Evolutionary conservation across 345 rosid species (phyloP).

Genomic region (Rhizophora apiculata): DNA sequence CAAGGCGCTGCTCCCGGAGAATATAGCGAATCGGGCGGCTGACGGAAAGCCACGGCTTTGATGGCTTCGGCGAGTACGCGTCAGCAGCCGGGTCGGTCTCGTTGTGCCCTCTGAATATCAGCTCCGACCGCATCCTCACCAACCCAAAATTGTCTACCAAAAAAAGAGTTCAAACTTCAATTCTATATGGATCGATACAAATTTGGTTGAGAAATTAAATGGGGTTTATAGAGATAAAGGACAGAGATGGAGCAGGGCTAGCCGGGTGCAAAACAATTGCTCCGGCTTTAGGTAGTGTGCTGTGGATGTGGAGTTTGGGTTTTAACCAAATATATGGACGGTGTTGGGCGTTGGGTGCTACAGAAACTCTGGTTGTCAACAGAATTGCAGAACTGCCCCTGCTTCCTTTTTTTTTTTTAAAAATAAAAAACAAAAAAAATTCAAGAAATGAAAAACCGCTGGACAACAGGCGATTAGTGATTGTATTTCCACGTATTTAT

Average conservation of each 20-base stretch:
- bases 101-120: conserved; percentile 68
- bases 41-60: conserved; percentile 65
- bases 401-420: neutral
- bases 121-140: conserved; percentile 65
- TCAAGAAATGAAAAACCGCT: conserved; percentile 15
- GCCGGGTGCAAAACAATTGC: too few species aligned
- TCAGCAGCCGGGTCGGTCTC: conserved; percentile 52
- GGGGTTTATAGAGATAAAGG: too few species aligned
- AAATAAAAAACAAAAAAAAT: neutral
- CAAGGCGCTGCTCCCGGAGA: conserved; percentile 89
- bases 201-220: too few species aligned
- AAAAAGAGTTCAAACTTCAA: neutral
- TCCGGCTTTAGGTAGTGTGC: neutral
- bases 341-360: too few species aligned
- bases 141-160: neutral
- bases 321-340: too few species aligned
- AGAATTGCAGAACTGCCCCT: conserved; percentile 29
- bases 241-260: too few species aligned
- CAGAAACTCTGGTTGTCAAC: neutral
- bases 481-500: neutral
- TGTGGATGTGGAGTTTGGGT: neutral
- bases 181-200: neutral
- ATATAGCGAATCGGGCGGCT: conserved; percentile 67
- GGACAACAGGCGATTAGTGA: neutral
- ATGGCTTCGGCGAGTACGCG: conserved; percentile 63